These are phyloP conservation scores for Pythium guiyangense DNA, from an alignment of 352 stramenopile genomes.

Conservation along the genomic window DNA sequence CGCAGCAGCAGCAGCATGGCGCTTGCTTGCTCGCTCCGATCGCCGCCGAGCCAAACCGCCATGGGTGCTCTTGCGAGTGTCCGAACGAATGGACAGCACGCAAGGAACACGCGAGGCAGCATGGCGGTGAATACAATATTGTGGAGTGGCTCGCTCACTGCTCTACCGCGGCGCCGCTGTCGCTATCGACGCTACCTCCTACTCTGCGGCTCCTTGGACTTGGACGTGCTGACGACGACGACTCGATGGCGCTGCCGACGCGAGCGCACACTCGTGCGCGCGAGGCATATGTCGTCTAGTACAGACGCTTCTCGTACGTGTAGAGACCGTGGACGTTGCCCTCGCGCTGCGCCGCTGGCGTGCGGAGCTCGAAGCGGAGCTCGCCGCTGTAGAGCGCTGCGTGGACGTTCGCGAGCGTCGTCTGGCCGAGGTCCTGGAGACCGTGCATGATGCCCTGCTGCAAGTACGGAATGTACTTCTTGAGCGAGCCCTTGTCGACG, in stretches of 20 bases:
- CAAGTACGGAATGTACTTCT: constrained; percentile 99
- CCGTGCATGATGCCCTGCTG: constrained; percentile 98
- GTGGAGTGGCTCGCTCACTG: background rate
- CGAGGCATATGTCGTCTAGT: constrained; percentile 24
- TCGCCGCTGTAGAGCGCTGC: constrained; percentile 69
- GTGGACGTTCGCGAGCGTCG: constrained; percentile 89
- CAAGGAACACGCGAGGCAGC: constrained; percentile 2
- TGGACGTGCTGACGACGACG: background rate
- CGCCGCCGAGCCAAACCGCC: constrained; percentile 6
- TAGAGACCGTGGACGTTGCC: constrained; percentile 98
- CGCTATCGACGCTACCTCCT: no score
- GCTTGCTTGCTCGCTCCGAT: background rate
- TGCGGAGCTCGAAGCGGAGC: constrained; percentile 97
- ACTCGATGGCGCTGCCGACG: background rate
- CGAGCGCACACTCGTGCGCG: background rate
- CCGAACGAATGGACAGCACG: constrained; percentile 2
- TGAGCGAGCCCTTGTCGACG: constrained; percentile 98
- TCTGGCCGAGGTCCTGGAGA: constrained; percentile 96
- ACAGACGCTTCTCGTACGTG: constrained; percentile 95
- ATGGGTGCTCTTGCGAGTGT: constrained; percentile 8
- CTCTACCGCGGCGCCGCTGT: background rate
- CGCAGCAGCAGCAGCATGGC: background rate
- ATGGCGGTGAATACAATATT: constrained; percentile 10
- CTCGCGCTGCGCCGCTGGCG: constrained; percentile 98
- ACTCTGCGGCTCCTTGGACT: no score